Evolutionary conservation across 257 asterid species (phyloP).

Genomic region (Oldenlandia corymbosa): DNA sequence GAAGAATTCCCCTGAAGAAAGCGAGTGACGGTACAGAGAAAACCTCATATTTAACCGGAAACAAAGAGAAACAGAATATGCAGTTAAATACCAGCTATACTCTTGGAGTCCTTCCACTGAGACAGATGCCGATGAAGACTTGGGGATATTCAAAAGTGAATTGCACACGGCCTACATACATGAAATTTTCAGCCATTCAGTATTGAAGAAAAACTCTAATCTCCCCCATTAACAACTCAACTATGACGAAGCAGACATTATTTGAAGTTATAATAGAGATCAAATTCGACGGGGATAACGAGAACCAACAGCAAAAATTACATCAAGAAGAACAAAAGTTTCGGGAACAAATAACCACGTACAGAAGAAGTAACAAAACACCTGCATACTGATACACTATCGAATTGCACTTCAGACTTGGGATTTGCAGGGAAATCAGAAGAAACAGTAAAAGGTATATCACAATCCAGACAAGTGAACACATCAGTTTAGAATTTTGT

Average conservation of each 20-base stretch:
- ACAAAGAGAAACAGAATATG: constrained; percentile 2
- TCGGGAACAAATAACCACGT: not conserved
- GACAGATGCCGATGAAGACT: constrained; percentile 29
- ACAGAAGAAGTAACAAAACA: not conserved
- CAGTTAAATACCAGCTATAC: constrained; percentile 38
- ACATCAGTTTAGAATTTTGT: not conserved
- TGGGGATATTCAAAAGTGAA: constrained; percentile 55
- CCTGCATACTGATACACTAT: not conserved
- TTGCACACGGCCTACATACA: constrained; percentile 60
- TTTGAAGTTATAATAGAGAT: not conserved
- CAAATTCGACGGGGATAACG: not conserved
- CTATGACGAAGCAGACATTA: not conserved
- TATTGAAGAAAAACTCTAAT: not conserved
- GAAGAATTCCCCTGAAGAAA: constrained; percentile 12
- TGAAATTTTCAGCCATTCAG: not conserved
- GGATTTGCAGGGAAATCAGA: not conserved
- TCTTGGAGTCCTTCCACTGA: constrained; percentile 29
- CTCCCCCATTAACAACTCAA: not conserved
- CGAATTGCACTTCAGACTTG: not conserved
- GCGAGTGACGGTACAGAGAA: constrained; percentile 6
- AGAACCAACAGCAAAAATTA: not conserved
- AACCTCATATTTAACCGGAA: too few species aligned
- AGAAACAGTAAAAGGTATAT: not conserved
- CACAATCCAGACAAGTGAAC: too few species aligned
- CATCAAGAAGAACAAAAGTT: not conserved